Percentiles rank a stretch among this genome's conserved stretches.
These are phyloP conservation scores for Boletus tomentosulus DNA, from an alignment of 768 basidiomycete genomes.

Conservation along the genomic window DNA sequence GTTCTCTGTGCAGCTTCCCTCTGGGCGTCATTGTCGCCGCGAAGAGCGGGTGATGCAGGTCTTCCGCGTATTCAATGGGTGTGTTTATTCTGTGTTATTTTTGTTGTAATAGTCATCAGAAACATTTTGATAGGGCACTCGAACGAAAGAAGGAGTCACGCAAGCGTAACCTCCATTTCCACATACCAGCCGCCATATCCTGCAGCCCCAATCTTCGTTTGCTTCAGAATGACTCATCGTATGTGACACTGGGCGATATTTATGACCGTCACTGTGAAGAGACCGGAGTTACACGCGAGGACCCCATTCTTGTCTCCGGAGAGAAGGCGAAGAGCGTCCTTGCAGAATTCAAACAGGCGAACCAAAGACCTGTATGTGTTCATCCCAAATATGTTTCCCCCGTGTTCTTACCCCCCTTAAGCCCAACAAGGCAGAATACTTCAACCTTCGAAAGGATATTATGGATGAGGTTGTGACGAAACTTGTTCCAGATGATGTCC, in stretches of 20 bases:
- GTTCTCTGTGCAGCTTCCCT: slow-evolving; percentile 89
- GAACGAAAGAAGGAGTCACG: slow-evolving; percentile 87
- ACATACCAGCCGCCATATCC: slow-evolving; percentile 83
- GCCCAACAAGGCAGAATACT: slow-evolving; percentile 62
- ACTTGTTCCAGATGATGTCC: slow-evolving; percentile 84
- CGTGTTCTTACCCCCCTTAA: slow-evolving; percentile 22
- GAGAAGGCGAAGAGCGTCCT: slow-evolving; percentile 78
- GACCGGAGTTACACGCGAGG: slow-evolving; percentile 74
- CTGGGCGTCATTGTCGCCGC: slow-evolving; percentile 77
- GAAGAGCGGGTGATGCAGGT: slow-evolving; percentile 92
- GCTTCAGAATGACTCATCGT: slow-evolving; percentile 88
- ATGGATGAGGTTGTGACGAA: slow-evolving; percentile 85
- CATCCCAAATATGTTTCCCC: neutral
- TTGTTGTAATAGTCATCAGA: slow-evolving; percentile 1
- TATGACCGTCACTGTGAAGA: slow-evolving; percentile 86
- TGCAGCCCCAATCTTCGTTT: slow-evolving; percentile 80
- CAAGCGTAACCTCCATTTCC: slow-evolving; percentile 88
- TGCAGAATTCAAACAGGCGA: slow-evolving; percentile 50
- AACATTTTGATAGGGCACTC: slow-evolving; percentile 55
- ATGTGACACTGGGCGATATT: slow-evolving; percentile 87
- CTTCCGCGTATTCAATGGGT: slow-evolving; percentile 94
- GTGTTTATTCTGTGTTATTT: slow-evolving; percentile 16
- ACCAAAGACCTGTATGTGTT: slow-evolving; percentile 37
- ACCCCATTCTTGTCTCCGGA: slow-evolving; percentile 79
- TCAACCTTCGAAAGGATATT: slow-evolving; percentile 74